A percentile compares a stretch with the other conserved stretches of the same genome.
Evolutionary conservation across 1,284 basidiomycete species (phyloP).

Genomic region (Leccinum insolens): DNA sequence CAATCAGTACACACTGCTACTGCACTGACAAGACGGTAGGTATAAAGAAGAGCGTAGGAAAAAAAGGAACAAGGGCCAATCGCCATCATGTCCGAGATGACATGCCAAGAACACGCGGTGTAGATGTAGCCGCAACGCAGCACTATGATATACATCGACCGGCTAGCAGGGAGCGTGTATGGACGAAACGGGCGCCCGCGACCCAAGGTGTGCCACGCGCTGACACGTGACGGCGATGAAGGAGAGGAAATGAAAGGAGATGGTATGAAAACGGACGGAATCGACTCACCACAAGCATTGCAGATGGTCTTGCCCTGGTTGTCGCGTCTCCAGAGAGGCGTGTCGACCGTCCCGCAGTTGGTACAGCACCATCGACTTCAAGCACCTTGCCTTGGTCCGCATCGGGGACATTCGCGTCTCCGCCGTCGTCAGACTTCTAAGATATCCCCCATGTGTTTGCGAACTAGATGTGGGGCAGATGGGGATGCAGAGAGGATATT

Average conservation of each 20-base stretch:
- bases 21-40: conserved; percentile 37
- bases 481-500: too few relatives aligned
- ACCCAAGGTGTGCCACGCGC: conserved; percentile 28
- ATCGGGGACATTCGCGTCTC: not conserved
- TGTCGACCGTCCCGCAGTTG: conserved; percentile 74
- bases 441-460: too few relatives aligned
- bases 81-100: conserved; percentile 37
- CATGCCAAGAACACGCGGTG: conserved; percentile 40
- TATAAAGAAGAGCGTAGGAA: conserved; percentile 35
- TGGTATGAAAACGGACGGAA: conserved; percentile 34
- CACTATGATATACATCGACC: conserved; percentile 38
- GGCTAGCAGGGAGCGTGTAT: conserved; percentile 31
- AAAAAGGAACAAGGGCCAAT: conserved; percentile 33
- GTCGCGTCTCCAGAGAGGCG: conserved; percentile 83
- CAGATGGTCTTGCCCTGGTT: conserved; percentile 80
- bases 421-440: not conserved
- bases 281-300: conserved; percentile 82
- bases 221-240: conserved; percentile 34
- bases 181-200: conserved; percentile 36
- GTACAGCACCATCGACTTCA: conserved; percentile 45
- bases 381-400: not conserved
- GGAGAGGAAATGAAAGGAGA: conserved; percentile 33
- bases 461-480: too few relatives aligned
- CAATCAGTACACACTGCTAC: conserved; percentile 40
- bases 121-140: conserved; percentile 36